Base-by-base conservation (phyloP, 805 yeast species). In the Grigorovia jiainica region DNA sequence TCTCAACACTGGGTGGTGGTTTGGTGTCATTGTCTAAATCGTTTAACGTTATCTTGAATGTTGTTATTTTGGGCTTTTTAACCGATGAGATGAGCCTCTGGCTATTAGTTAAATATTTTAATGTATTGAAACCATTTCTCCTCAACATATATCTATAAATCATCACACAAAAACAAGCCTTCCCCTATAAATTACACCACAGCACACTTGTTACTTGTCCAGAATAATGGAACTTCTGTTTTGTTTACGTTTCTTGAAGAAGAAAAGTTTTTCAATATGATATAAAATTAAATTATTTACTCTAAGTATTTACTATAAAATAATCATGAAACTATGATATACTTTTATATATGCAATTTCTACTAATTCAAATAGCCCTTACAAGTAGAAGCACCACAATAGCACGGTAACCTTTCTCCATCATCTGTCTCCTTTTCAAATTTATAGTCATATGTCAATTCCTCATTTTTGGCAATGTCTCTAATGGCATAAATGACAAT, bases 371-470 rank as follows among this genome's bases (percentile, higher is more conserved):
- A 70, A 57, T 76, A 90, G 0, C 97, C 97, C 61, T 87, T 87
- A 65, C 99, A 92, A 0, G 84, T 87, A 0, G 87, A 79, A 1
- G 97, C 89, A 3, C 99, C 99, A 71, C 99, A 92, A 11, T 87
- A 70, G 67, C 99, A 92, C 10, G 86, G 78, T 46, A 89, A 80
- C 48, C 96, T 69, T 56, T 87, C 95, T 35, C 77, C 87, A 46
- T 86, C 94, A 51, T 86, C 85, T 5, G 82, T 78, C 56, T 89
- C 96, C 42, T 95, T 71, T 61, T 87, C 97, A 59, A 92, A 92
- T 60, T 90, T 89, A 61, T 92, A 92, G 62, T 92, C 97, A 54
- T 92, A 92, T 0, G 99, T 92, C 54, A 92, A 69, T 58, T 92
- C 99, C 58, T 82, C 95, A 61, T 87, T 86, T 5, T 92, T 83